These are phyloP conservation scores for Oryza longistaminata DNA, from an alignment of 176 grass and related monocot species.

Conservation along the genomic window DNA sequence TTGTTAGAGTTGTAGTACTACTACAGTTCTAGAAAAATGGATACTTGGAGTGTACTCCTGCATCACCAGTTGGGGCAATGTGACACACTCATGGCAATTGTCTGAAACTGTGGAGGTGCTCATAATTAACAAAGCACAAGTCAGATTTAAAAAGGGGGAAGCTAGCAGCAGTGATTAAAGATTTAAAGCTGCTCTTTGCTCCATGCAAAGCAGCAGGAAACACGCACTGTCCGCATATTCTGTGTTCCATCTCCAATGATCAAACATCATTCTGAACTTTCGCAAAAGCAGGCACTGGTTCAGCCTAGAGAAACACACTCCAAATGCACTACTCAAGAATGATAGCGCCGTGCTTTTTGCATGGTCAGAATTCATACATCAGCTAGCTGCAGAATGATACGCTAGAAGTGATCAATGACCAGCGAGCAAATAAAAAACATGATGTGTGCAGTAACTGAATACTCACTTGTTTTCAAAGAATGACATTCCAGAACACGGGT, in stretches of 20 bases:
- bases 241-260: conserved; percentile 46
- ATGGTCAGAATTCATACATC: not conserved
- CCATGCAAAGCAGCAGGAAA: conserved; percentile 31
- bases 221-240: not conserved
- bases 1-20: not conserved
- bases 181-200: conserved; percentile 33
- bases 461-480: too few species aligned
- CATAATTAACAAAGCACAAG: conserved; percentile 17
- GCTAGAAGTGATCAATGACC: not conserved
- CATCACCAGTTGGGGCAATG: conserved; percentile 6
- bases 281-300: not conserved
- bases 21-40: not conserved
- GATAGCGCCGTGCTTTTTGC: conserved; percentile 30
- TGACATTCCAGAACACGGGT: too few species aligned
- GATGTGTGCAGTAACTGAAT: too few species aligned
- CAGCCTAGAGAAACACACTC: not conserved
- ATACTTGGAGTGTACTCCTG: conserved; percentile 32
- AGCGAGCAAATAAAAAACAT: not conserved
- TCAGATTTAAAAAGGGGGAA: conserved; percentile 17
- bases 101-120: conserved; percentile 41
- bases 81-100: conserved; percentile 37
- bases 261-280: conserved; percentile 53
- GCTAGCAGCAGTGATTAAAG: conserved; percentile 27
- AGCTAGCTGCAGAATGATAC: conserved; percentile 5
- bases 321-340: conserved; percentile 33